A percentile compares a stretch with the other conserved stretches of the same genome.
Conservation (phyloP, 345 rosid species). For the Clausena lansium region DNA sequence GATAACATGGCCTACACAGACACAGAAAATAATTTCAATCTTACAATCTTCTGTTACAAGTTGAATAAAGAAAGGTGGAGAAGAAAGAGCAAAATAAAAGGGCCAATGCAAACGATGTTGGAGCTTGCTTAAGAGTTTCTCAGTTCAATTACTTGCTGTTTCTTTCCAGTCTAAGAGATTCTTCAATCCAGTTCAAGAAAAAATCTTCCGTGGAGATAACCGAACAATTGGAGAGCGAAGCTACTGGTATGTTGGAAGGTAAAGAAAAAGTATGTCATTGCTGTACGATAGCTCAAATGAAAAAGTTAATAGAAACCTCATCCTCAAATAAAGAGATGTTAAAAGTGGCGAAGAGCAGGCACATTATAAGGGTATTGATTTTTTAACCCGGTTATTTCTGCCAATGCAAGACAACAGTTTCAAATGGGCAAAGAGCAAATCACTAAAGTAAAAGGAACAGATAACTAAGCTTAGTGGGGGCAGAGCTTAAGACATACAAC, state of each 20-base stretch:
- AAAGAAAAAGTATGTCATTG: conserved; percentile 45
- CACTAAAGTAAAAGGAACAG: too few relatives aligned
- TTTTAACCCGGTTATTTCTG: conserved; percentile 33
- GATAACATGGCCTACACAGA: neutral
- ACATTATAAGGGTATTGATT: conserved; percentile 47
- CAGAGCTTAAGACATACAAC: conserved; percentile 12
- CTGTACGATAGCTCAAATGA: conserved; percentile 67
- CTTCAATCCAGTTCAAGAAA: conserved; percentile 63
- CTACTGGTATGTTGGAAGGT: conserved; percentile 42
- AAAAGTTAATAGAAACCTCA: conserved; percentile 46
- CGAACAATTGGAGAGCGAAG: conserved; percentile 24
- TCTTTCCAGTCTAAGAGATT: conserved; percentile 52
- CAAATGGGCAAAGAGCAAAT: too few relatives aligned
- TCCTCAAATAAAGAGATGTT: conserved; percentile 10
- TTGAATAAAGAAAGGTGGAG: neutral
- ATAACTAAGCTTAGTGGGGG: conserved; percentile 17
- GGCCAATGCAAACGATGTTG: conserved; percentile 5
- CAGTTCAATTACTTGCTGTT: conserved; percentile 47
- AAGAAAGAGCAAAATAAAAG: too few relatives aligned
- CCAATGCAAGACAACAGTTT: neutral
- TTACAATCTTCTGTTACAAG: neutral
- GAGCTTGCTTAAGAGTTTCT: conserved; percentile 51
- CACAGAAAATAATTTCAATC: neutral
- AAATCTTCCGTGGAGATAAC: conserved; percentile 57
- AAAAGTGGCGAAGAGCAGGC: conserved; percentile 42